Evolutionary conservation across 148 eudicot genomes (phyloP).

Genomic region (Rhododendron kiyosumense): DNA sequence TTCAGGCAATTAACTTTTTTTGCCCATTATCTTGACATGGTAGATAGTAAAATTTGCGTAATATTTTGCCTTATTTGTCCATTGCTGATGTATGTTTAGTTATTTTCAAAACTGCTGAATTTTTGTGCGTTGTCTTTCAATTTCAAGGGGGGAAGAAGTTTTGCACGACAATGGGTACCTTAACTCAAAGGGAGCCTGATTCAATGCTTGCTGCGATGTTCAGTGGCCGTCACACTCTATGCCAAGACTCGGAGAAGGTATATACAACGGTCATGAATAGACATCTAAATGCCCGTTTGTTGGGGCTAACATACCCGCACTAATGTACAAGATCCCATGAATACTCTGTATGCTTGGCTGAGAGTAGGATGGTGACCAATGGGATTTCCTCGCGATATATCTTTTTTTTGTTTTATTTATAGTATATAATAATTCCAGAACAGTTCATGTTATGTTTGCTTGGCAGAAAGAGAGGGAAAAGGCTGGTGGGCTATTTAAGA

Average conservation of each 20-base stretch:
- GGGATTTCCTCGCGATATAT: not conserved
- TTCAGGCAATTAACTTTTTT: not conserved
- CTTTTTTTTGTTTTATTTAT: not conserved
- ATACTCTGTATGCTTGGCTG: not conserved
- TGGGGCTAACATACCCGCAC: not conserved
- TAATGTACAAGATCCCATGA: not conserved
- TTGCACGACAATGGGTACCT: conserved; percentile 79
- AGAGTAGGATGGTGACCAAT: not conserved
- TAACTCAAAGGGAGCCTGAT: conserved; percentile 85
- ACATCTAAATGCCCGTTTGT: not conserved
- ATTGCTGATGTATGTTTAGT: not conserved
- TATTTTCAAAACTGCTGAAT: not conserved
- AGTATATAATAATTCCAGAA: not conserved
- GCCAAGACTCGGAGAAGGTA: conserved; percentile 70
- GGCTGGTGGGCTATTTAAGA: not conserved
- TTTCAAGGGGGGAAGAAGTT: conserved; percentile 79
- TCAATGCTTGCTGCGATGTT: conserved; percentile 99
- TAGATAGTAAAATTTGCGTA: not conserved
- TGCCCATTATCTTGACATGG: not conserved
- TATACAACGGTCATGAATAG: not conserved
- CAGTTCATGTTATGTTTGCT: not conserved
- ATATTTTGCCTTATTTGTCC: not conserved
- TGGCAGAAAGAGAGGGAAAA: not conserved
- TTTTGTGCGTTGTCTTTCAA: conserved; percentile 7
- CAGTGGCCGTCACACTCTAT: conserved; percentile 87